A percentile compares a stretch with the other conserved stretches of the same genome.
Conservation (phyloP, 1,139 yeast species). For the Torulaspora globosa region DNA sequence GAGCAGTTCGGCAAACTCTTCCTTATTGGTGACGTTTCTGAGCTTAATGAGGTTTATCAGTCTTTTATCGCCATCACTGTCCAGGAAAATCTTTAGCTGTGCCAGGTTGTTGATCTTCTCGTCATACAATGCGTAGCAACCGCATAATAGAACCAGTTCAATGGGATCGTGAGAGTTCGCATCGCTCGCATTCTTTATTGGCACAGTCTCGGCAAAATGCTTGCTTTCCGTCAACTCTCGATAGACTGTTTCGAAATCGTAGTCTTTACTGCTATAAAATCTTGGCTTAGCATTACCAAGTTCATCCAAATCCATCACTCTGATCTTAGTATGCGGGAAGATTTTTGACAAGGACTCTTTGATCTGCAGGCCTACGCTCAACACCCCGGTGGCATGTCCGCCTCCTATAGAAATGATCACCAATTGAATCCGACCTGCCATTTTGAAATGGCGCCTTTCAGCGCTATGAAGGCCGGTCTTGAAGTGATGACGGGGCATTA, state of each 20-base stretch:
- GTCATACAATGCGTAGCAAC: constrained; percentile 76
- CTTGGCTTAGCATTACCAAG: constrained; percentile 1
- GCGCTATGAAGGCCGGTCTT: background rate
- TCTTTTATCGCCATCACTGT: constrained; percentile 81
- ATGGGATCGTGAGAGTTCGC: constrained; percentile 21
- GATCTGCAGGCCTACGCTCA: constrained; percentile 25
- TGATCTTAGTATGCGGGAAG: constrained; percentile 35
- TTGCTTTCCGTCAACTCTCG: constrained; percentile 10
- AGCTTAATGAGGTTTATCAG: constrained; percentile 66
- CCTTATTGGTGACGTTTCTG: constrained; percentile 30
- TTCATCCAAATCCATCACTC: constrained; percentile 45
- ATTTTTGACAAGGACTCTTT: constrained; percentile 23
- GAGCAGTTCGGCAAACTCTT: constrained; percentile 48
- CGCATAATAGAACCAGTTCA: constrained; percentile 59
- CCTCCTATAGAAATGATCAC: constrained; percentile 62
- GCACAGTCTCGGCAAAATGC: constrained; percentile 5
- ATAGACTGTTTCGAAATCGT: constrained; percentile 40
- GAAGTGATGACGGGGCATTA: background rate
- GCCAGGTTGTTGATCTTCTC: constrained; percentile 54
- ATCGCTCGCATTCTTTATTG: constrained; percentile 7
- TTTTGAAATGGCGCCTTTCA: background rate
- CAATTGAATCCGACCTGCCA: constrained; percentile 19
- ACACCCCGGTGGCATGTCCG: constrained; percentile 66
- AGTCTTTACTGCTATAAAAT: constrained; percentile 32
- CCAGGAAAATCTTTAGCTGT: constrained; percentile 69